Evolutionary conservation across 331 rosid genomes (phyloP).

Genomic region (Saraca asoca): DNA sequence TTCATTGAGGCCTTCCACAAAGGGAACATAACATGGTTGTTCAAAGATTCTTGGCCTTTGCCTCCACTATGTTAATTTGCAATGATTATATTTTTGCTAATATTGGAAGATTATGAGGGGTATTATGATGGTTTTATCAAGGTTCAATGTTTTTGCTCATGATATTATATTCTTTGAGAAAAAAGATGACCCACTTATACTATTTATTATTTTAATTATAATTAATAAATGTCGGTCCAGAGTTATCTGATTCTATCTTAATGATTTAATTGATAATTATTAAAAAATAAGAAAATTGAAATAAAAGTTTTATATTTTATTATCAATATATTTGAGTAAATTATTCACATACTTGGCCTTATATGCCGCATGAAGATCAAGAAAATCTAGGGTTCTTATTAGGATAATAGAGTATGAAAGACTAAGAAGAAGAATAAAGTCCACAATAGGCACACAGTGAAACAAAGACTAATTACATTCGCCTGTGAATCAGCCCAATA

Average conservation of each 20-base stretch:
- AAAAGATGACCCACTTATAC: slow-evolving; percentile 11
- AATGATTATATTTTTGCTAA: slow-evolving; percentile 36
- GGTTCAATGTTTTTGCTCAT: slow-evolving; percentile 42
- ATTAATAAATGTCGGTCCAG: neutral
- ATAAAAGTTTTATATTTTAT: neutral
- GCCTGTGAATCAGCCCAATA: no score
- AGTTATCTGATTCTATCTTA: neutral
- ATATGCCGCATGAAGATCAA: no score
- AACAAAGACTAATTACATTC: no score
- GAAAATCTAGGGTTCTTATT: no score
- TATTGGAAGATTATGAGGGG: slow-evolving; percentile 11
- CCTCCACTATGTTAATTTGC: slow-evolving; percentile 27
- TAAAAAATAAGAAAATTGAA: neutral
- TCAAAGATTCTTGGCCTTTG: slow-evolving; percentile 36
- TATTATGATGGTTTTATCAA: slow-evolving; percentile 31
- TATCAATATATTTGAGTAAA: neutral
- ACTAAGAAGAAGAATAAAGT: no score
- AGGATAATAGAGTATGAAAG: no score
- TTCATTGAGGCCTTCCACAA: slow-evolving; percentile 29
- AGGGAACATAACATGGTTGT: slow-evolving; percentile 35
- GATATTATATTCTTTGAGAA: neutral
- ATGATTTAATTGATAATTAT: no score
- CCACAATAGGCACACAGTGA: no score
- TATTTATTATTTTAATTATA: neutral
- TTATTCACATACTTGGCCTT: no score